Base-by-base conservation (phyloP, 2,329 filamentous ascomycete genomes). In the Paraphoma chrysanthemicola region DNA sequence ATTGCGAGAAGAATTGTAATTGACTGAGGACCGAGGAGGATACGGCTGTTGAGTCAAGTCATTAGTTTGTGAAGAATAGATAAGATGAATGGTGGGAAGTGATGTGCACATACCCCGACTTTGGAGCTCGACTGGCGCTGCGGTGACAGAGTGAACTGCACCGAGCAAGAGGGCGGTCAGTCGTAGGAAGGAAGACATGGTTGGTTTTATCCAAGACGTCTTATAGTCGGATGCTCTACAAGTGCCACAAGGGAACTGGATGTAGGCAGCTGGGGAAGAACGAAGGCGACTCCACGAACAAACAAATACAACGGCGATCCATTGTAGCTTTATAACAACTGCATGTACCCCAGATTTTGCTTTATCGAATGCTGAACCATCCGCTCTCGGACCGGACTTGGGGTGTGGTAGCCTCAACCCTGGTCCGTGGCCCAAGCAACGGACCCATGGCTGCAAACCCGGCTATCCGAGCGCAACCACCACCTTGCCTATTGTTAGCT, bases 1-100 rank as follows among this genome's bases (percentile, higher is more conserved):
- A 86, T 56, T 85, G 79, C 41, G 80, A 78, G 67, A 81, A 83
- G 59, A 84, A 73, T 2, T 74, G 70, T 7, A 85, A 71, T 42
- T 80, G 70, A 14, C 72, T 64, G 38, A 83, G 69, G 9, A 80
- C 58, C 17, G 68, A 68, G n/a, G 73, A 48, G 0, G 79, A 78
- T 31, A 84, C 75, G 44, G 63, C 74, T 77, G 42, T 5, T 2
- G 23, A 23, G n/a, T 46, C 10, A 42, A 31, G 29, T 54, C 12
- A 55, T 49, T n/a, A 23, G 12, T 18, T 29, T 18, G n/a, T n/a
- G n/a, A n/a, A n/a, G n/a, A n/a, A n/a, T 44, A 14, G 48, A 49
- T 41, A 30, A 51, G 45, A 1, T 7, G 9, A 8, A 23, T 33
- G 14, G 33, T 11, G 12, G 6, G 23, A 8, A 33, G 5, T 23